Evolutionary conservation across 306 rosid species (phyloP), one percentile per base, ranked within the genome.

Genomic region (Begonia fuchsioides): DNA sequence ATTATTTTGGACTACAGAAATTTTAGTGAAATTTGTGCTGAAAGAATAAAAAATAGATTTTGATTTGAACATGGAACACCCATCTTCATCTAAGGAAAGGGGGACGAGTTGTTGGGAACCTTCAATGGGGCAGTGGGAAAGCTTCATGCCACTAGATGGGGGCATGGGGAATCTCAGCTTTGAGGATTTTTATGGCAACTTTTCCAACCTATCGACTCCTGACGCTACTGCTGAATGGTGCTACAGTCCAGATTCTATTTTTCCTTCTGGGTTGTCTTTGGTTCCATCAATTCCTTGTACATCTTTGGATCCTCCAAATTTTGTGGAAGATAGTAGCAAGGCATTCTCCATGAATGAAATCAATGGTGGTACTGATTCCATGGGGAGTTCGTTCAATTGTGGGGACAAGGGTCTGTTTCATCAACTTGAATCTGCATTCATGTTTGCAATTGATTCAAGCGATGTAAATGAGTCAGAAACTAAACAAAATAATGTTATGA

Each of bases 181-280:
- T 9, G 92, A 79, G 53, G 80, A 71, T 54, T 46, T 69, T 59
- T 67, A 72, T 43, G 60, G 41, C 51, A 77, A 59, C 76, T 57
- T 87, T 26, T 67, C 81, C 0, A 94, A 80, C 66, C 66, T 80
- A 44, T 56, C 77, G 84, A 80, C 61, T 57, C 62, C 71, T 52
- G 94, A 87, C 62, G 35, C 73, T 54, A 75, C 64, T 59, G 69
- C 77, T 11, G 77, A 78, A 32, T 69, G 80, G 77, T 78, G 65
- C 76, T 59, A 58, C 58, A 78, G 79, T 3, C 57, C 59, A 53
- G 94, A 79, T 69, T 81, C 72, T 50, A 58, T 76, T 45, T 54
- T 69, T 20, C 43, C 58, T 39, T 72, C 58, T 51, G 78, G 63
- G 49, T 38, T 73, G 58, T 52, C 81, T 10, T 54, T 81, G 14